Base-by-base conservation (phyloP, 805 yeast species). In the Yarrowia osloensis region DNA sequence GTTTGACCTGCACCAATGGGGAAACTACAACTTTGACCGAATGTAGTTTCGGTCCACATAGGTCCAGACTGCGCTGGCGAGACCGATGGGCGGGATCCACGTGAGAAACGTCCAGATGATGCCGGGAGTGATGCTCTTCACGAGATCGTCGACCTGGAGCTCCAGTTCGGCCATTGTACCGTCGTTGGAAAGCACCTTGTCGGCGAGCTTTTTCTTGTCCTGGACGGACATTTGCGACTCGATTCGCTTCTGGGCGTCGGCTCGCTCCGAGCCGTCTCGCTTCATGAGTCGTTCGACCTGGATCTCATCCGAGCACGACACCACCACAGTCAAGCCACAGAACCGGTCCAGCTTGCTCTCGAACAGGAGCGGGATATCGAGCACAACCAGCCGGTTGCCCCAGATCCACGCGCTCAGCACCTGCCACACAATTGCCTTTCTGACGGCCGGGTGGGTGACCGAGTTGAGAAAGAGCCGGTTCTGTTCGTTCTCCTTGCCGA, bases 361-460 rank as follows among this genome's bases (percentile, higher is more conserved):
- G 76, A 90, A 95, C 21, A 95, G 78, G 42, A 95, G 79, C 1
- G 99, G 99, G 2, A 96, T 94, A 73, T 95, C 99, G 59, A 95
- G 77, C 0, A 95, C 78, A 3, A 91, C 92, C 73, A 91, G 71
- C 15, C 80, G 75, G 50, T 85, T 74, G 15, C 91, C 85, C 26
- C 68, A 24, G 15, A 91, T 33, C 82, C 92, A 95, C 19, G 85
- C 84, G 63, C 70, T 68, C 1, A 88, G 40, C 0, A 91, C 78
- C 71, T 84, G 84, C 77, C 82, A 78, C 9, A 84, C 75, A 73
- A 94, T 91, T 54, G 85, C 89, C 70, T 82, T 79, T 52, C 88
- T 82, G 1, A 95, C 93, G 6, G 91, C 94, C 0, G 98, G 97
- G 74, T 95, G 99, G 0, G 93, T 90, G 13, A 95, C 86, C 3